These are phyloP conservation scores for Sarocladium strictum DNA, from an alignment of 2,329 filamentous ascomycete species.

Conservation along the genomic window DNA sequence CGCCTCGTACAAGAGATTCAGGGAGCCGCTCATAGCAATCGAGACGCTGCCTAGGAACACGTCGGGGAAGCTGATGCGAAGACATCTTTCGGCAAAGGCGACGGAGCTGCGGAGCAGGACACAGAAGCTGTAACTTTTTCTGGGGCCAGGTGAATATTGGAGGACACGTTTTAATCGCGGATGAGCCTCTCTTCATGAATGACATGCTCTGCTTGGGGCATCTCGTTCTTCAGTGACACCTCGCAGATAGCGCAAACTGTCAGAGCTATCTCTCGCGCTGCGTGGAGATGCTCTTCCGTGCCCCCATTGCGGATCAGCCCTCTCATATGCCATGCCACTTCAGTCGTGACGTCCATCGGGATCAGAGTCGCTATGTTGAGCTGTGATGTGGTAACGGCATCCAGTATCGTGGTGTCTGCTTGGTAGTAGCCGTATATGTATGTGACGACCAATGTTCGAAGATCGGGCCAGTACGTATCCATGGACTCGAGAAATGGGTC, in stretches of 20 bases:
- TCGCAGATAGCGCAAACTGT: conserved; percentile 14
- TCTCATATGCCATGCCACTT: conserved; percentile 22
- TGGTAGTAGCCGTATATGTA: conserved; percentile 22
- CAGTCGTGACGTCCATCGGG: conserved; percentile 20
- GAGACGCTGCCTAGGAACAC: conserved; percentile 21
- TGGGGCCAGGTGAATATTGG: too few species aligned
- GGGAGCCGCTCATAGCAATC: conserved; percentile 20
- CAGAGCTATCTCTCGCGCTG: conserved; percentile 1
- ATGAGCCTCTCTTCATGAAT: conserved; percentile 14
- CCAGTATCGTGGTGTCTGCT: conserved; percentile 18
- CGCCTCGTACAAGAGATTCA: conserved; percentile 23
- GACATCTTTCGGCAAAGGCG: conserved; percentile 14
- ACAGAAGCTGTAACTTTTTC: conserved; percentile 12
- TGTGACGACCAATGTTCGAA: conserved; percentile 18
- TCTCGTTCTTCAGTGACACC: conserved; percentile 16
- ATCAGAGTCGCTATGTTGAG: conserved; percentile 20
- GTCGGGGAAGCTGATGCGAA: conserved; percentile 24
- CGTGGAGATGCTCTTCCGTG: conserved; percentile 14
- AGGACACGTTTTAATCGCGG: conserved; percentile 7
- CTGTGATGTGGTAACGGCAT: conserved; percentile 17
- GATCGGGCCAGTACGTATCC: conserved; percentile 20
- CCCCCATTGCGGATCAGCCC: conserved; percentile 19
- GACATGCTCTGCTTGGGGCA: conserved; percentile 18
- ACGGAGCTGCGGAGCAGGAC: conserved; percentile 12
- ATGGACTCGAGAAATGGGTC: conserved; percentile 18